Base-by-base conservation (phyloP, 441 rosid species). In the Adansonia gregorii region DNA sequence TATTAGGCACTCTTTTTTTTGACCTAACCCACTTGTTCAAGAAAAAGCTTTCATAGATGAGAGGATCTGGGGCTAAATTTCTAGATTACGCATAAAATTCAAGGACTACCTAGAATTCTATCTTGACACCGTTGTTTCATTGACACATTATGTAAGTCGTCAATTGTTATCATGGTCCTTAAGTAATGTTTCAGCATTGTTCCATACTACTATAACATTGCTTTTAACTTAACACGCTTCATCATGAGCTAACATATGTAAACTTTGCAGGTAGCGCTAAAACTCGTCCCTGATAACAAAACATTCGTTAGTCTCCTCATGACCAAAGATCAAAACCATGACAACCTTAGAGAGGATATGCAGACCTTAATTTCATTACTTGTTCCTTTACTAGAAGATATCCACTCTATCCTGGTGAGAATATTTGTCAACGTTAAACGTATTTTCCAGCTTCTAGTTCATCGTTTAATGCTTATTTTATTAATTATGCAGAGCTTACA, bases 201-300 rank as follows among this genome's bases (percentile, higher is more conserved):
- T 24, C 22, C 45, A 8, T 15, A 68, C 4, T 27, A 12, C 20
- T 0, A 31, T 35, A 14, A 27, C 39, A 27, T 68, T 68, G 49
- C 27, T 12, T 67, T 8, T 10, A 17, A 0, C 46, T 27, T 27
- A 0, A 0, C 35, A 27, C 35, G 2, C 35, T 49, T 12, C 20
- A 46, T 56, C 3, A 8, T 24, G 8, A 72, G n/a, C 27, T 55
- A 6, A 73, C 24, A 17, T 11, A 58, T 8, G 17, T 12, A 10
- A 46, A 43, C n/a, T 72, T 75, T 84, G 75, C 86, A 95, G 99
- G 91, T 93, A 31, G 94, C 92, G 63, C 84, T 91, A 74, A 91
- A 88, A 84, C 80, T 95, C 51, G 78, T 95, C 58, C 98, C 98
- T 1, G 97, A 92, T 59, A 86, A 73, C 46, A 83, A 85, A 68